A percentile compares a stretch with the other conserved stretches of the same genome.
Conservation (phyloP, 2,329 filamentous ascomycete species). For the Ophiostoma novo-ulmi region DNA sequence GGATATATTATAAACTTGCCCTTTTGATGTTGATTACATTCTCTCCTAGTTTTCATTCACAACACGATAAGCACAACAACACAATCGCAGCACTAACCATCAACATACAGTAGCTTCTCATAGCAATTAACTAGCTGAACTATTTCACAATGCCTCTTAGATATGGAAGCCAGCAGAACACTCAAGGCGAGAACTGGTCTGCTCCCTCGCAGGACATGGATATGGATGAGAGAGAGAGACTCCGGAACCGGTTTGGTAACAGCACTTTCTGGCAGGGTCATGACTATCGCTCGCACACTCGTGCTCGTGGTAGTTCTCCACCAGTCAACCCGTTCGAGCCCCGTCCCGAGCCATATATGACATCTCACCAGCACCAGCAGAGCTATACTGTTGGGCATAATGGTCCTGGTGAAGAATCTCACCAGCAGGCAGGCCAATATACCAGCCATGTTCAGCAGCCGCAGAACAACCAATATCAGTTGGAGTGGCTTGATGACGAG, state of each 20-base stretch:
- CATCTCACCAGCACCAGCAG: neutral
- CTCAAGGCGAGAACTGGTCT: neutral
- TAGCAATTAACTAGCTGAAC: neutral
- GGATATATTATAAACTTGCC: neutral
- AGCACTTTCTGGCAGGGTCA: neutral
- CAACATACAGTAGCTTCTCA: too few relatives aligned
- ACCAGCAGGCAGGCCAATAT: neutral
- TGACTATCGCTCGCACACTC: neutral
- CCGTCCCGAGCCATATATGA: neutral
- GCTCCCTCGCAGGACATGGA: neutral
- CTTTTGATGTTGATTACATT: neutral
- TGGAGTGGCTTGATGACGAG: neutral
- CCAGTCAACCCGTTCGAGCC: neutral
- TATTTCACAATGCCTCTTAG: neutral
- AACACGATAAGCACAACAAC: neutral
- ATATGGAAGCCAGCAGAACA: neutral
- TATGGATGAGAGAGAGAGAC: neutral
- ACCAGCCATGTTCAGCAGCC: neutral
- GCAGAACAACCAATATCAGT: neutral
- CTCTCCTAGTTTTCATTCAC: neutral
- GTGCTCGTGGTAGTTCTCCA: neutral
- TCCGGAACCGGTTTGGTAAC: neutral
- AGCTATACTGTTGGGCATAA: neutral
- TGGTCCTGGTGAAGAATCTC: neutral
- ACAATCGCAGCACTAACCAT: neutral